Conservation (phyloP, 192 early-diverging fungal species). For the Coemansia sp. region DNA sequence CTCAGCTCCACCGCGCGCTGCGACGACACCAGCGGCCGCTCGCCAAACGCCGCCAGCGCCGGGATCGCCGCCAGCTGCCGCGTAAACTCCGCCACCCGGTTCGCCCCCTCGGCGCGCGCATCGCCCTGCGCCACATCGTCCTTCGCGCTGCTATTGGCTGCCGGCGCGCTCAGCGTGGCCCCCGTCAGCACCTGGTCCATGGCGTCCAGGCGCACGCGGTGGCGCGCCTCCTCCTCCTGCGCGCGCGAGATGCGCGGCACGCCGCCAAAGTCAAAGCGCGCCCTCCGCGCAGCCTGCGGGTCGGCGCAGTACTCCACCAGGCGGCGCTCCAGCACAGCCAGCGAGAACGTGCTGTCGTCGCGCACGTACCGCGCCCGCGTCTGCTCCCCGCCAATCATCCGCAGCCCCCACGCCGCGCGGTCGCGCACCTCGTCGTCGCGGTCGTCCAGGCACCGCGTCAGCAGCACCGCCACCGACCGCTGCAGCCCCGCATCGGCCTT, state of each 20-base stretch:
- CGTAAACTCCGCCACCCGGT: conserved; percentile 73
- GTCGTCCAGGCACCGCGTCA: conserved; percentile 94
- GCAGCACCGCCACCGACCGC: conserved; percentile 78
- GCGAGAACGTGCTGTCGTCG: conserved; percentile 87
- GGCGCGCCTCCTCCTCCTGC: conserved; percentile 81
- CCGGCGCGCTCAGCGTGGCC: conserved; percentile 22
- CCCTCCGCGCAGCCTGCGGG: conserved; percentile 56
- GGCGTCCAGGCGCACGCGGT: conserved; percentile 53
- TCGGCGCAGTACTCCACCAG: conserved; percentile 85
- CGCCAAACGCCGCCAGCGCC: conserved; percentile 79
- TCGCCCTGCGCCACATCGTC: not conserved
- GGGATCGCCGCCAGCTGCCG: conserved; percentile 77
- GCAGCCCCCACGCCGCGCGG: conserved; percentile 86
- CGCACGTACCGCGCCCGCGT: conserved; percentile 70
- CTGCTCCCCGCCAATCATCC: conserved; percentile 68
- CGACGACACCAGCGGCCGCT: conserved; percentile 73
- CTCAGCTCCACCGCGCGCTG: conserved; percentile 75
- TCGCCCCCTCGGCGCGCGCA: not conserved
- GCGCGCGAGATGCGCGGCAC: conserved; percentile 82
- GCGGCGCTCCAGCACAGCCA: conserved; percentile 80
- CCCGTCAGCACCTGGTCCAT: conserved; percentile 50
- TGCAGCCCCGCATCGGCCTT: conserved; percentile 69
- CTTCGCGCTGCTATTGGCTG: not conserved
- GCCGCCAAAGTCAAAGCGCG: conserved; percentile 73
- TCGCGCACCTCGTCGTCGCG: conserved; percentile 99